Conservation (phyloP, 176 grass and related monocot genomes). For the Eragrostis curvula region DNA sequence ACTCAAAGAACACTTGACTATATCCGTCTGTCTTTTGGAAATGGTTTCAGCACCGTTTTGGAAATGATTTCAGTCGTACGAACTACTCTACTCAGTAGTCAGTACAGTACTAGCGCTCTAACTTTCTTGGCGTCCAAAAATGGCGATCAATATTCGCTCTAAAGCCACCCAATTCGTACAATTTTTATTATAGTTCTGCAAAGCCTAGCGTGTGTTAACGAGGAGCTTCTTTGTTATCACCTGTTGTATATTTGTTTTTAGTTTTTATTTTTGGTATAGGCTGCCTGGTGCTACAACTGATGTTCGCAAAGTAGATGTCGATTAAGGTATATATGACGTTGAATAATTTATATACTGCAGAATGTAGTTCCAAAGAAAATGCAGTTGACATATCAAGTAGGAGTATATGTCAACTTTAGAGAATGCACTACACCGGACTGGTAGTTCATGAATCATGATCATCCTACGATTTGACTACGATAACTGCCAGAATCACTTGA, state of each 20-base stretch:
- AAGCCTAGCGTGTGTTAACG: neutral
- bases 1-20: neutral
- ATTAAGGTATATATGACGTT: too few relatives aligned
- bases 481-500: too few relatives aligned
- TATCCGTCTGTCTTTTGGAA: neutral
- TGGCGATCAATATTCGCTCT: neutral
- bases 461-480: too few relatives aligned
- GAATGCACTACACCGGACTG: too few relatives aligned
- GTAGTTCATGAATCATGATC: too few relatives aligned
- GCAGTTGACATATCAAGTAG: too few relatives aligned
- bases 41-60: neutral
- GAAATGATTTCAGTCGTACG: neutral
- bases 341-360: too few relatives aligned
- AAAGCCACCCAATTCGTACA: neutral
- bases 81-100: neutral
- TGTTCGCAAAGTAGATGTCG: too few relatives aligned
- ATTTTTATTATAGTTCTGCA: neutral
- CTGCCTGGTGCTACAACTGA: neutral
- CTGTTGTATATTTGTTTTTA: neutral
- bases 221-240: neutral
- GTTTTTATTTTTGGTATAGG: neutral
- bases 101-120: neutral
- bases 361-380: too few relatives aligned
- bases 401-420: too few relatives aligned
- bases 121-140: neutral